Evolutionary conservation across 2,329 filamentous ascomycete species (phyloP), one percentile per base, ranked within the genome.

Genomic region (Diaporthe eres): DNA sequence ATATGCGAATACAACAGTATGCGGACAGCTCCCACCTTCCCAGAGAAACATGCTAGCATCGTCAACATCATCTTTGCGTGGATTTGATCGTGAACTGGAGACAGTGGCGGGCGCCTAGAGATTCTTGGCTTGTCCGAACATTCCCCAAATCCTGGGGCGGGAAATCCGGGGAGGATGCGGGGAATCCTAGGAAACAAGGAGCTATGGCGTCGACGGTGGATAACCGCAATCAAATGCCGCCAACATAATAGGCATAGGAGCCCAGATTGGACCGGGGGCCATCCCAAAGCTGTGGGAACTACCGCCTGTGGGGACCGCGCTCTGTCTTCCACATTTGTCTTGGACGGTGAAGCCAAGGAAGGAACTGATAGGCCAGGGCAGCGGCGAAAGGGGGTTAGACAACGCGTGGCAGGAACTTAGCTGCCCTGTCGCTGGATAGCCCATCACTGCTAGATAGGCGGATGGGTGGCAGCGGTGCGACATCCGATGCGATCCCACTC

Each of bases 161-260:
- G 65, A 70, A 70, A 70, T 55, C 65, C 65, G 65, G 65, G 65
- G 65, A 55, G 34, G 65, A 70, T 70, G 65, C 65, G 65, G 65
- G 65, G 65, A 70, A 70, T 39, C 34, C 65, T 25, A 42, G 65
- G 37, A 55, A 53, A 22, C 28, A 55, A 22, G 47, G 63, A 12
- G 42, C 25, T 13, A 70, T 55, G 65, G 65, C 65, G 65, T 47
- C 49, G n/a, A 55, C 17, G 34, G 65, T 70, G 65, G 65, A 70
- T 70, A 55, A 55, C 47, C 49, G 65, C 65, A 70, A 70, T 70
- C 65, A 55, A 70, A 70, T 70, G 65, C 65, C 65, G 65, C 22
- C 49, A 70, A 55, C 65, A 28, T 5, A 55, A 70, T 55, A 70
- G 65, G 47, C 63, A 51, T 37, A 53, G 47, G 31, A 68, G 63